These are phyloP conservation scores for Strigomonas oncopelti DNA, from an alignment of 208 protist genomes.

Conservation along the genomic window DNA sequence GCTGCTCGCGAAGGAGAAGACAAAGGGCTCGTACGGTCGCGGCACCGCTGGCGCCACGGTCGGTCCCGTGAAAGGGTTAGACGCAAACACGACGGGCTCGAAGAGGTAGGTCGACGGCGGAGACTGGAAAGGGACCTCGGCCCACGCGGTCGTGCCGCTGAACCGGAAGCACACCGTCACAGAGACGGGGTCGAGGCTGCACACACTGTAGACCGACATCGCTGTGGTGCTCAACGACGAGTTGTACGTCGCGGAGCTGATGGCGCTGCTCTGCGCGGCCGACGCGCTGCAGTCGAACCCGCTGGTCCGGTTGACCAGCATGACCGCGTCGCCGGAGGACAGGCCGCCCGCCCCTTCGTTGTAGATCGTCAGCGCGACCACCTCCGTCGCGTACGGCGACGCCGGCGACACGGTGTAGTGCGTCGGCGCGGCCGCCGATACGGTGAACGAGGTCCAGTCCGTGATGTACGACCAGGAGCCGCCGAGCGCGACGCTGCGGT, in stretches of 20 bases:
- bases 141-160: slow-evolving; percentile 40
- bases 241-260: slow-evolving; percentile 37
- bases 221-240: slow-evolving; percentile 35
- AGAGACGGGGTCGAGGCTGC: slow-evolving; percentile 27
- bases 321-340: slow-evolving; percentile 34
- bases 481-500: slow-evolving; percentile 49
- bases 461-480: slow-evolving; percentile 62
- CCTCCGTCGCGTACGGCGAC: slow-evolving; percentile 56
- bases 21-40: slow-evolving; percentile 74
- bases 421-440: slow-evolving; percentile 57
- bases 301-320: slow-evolving; percentile 36
- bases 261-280: slow-evolving; percentile 26
- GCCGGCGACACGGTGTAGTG: slow-evolving; percentile 39
- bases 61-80: slow-evolving; percentile 53
- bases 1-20: slow-evolving; percentile 49
- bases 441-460: slow-evolving; percentile 53
- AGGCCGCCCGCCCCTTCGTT: slow-evolving; percentile 35
- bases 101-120: slow-evolving; percentile 57
- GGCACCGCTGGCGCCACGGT: slow-evolving; percentile 26
- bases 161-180: slow-evolving; percentile 79
- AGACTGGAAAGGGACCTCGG: slow-evolving; percentile 65
- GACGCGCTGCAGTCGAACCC: slow-evolving; percentile 60
- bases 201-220: slow-evolving; percentile 55
- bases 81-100: slow-evolving; percentile 25
- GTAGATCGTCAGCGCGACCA: slow-evolving; percentile 38